Evolutionary conservation across 2,329 filamentous ascomycete species (phyloP).

Genomic region (Colletotrichum filicis): DNA sequence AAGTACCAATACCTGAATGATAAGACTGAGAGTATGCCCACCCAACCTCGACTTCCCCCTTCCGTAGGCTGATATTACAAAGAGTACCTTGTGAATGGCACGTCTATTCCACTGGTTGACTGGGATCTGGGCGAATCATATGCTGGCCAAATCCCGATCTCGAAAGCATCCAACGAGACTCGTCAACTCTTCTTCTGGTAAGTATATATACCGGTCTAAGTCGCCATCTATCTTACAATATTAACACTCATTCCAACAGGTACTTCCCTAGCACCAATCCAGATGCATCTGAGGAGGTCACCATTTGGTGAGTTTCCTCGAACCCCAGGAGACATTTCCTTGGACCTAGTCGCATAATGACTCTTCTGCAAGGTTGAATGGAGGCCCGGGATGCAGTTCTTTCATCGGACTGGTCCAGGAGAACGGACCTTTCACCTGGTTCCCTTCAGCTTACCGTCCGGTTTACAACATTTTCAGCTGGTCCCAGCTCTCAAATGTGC

Average conservation of each 20-base stretch:
- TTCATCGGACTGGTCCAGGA: slow-evolving; percentile 79
- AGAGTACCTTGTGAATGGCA: slow-evolving; percentile 74
- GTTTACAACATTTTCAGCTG: slow-evolving; percentile 54
- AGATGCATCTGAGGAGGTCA: slow-evolving; percentile 72
- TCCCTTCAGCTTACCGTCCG: slow-evolving; percentile 74
- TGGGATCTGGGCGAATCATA: slow-evolving; percentile 77
- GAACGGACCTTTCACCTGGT: slow-evolving; percentile 79
- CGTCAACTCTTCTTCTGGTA: slow-evolving; percentile 76
- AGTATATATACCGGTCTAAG: slow-evolving; percentile 59
- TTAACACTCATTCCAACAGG: background rate
- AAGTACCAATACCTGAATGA: slow-evolving; percentile 24
- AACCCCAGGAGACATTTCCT: no score
- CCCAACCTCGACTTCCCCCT: accelerated
- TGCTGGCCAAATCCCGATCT: slow-evolving; percentile 71
- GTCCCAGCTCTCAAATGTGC: slow-evolving; percentile 55
- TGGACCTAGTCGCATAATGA: background rate
- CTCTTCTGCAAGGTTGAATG: background rate
- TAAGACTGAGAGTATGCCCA: background rate
- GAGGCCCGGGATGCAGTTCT: slow-evolving; percentile 66
- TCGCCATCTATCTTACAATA: background rate
- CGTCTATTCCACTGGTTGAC: slow-evolving; percentile 73
- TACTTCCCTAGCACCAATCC: slow-evolving; percentile 58
- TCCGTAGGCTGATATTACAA: background rate
- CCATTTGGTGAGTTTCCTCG: slow-evolving; percentile 56
- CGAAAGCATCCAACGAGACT: slow-evolving; percentile 49